A percentile compares a stretch with the other conserved stretches of the same genome.
These are phyloP conservation scores for Termitomyces bulborhizus DNA, from an alignment of 768 basidiomycete species.

Conservation along the genomic window DNA sequence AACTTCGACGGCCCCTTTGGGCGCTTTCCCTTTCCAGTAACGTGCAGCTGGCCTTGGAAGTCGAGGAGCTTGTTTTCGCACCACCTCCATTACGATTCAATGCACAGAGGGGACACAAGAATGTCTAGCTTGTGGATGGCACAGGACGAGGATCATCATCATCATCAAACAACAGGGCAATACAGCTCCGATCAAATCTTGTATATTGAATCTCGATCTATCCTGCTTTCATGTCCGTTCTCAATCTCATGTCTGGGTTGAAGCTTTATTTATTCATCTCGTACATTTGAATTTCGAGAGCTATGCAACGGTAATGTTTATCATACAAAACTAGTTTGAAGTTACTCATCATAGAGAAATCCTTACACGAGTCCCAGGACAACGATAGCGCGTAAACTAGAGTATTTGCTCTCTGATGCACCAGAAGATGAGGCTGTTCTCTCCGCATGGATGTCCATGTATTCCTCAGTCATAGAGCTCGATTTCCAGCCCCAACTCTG, in stretches of 20 bases:
- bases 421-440: constrained; percentile 17
- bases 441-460: constrained; percentile 34
- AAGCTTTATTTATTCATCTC: background rate
- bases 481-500: constrained; percentile 96
- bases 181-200: background rate
- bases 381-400: constrained; percentile 75
- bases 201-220: background rate
- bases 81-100: constrained; percentile 20
- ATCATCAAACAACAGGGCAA: constrained; percentile 12
- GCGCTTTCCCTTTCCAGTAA: constrained; percentile 89
- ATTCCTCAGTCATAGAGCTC: constrained; percentile 45
- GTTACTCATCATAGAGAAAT: background rate
- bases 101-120: background rate
- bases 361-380: constrained; percentile 68
- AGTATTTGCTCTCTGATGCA: constrained; percentile 27
- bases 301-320: background rate
- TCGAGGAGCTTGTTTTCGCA: constrained; percentile 70
- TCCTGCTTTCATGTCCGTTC: background rate
- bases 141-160: background rate
- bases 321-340: background rate
- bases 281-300: no score
- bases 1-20: constrained; percentile 58
- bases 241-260: background rate
- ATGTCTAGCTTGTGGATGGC: no score
- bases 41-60: constrained; percentile 75